Evolutionary conservation across 495 filamentous ascomycete genomes (phyloP), one percentile per base, ranked within the genome.

Genomic region (Neurospora sp.): DNA sequence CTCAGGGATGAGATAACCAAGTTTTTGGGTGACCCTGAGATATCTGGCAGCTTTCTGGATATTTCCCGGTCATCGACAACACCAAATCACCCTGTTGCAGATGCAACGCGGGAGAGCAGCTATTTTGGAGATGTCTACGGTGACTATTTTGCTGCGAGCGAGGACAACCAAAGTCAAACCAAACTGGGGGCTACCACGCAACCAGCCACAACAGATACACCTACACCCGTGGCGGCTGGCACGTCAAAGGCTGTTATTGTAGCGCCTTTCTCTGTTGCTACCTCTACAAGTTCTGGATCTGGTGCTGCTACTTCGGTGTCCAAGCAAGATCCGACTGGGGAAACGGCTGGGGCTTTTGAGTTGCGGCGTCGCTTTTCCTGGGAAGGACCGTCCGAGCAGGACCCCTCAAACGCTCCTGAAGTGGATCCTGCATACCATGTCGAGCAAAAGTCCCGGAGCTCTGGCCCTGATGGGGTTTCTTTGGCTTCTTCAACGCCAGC

Each of bases 1-100:
- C 80, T 96, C 69, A 83, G 90, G 39, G 90, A 93, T 74, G 94
- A 97, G 75, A 96, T 96, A 41, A 92, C 94, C 37, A 88, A 87
- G 42, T 91, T 89, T n/a, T 80, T 96, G 14, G 93, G 87, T 75
- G 86, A 89, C 10, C 78, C 74, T 0, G 70, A 74, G 12, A 53
- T 76, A 38, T 69, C 72, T n/a, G 40, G 45, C 31, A 65, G 73
- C 9, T 69, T 74, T 39, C 16, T 68, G 6, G 72, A 74, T 9
- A 44, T 71, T n/a, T 37, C 74, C 1, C 70, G 70, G 42, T 48
- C 17, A 40, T 65, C 71, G 27, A 72, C 75, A n/a, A 42, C 72
- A 7, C 73, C 75, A 8, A 75, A 76, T 40, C 79, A 78, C 16
- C 75, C 78, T 12, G 73, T 74, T 4, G 76, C 73, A n/a, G 74